These are phyloP conservation scores for Aureobasidium subglaciale DNA, from an alignment of 2,329 filamentous ascomycete species.

Conservation along the genomic window DNA sequence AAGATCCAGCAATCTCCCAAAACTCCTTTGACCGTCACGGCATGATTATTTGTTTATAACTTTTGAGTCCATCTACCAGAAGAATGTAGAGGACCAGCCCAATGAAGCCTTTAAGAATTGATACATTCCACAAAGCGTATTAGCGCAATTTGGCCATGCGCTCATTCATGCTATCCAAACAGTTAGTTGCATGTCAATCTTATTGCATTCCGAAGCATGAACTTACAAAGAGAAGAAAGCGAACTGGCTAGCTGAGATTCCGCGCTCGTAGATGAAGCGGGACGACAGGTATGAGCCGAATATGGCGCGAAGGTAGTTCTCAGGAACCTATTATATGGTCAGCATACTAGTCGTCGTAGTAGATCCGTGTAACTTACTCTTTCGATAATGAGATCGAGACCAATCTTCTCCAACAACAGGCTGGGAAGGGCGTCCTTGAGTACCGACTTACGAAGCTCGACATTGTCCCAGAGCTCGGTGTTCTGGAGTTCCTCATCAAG, in stretches of 20 bases:
- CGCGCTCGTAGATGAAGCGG: conserved; percentile 93
- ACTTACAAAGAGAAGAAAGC: conserved; percentile 62
- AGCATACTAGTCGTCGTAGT: not conserved
- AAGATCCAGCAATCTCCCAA: not conserved
- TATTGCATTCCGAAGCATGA: not conserved
- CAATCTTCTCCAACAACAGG: conserved; percentile 80
- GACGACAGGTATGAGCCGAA: conserved; percentile 94
- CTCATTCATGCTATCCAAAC: conserved; percentile 36
- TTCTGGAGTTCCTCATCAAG: conserved; percentile 93
- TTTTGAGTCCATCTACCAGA: conserved; percentile 4
- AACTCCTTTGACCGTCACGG: conserved; percentile 5
- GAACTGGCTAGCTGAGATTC: conserved; percentile 88
- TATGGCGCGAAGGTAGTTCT: conserved; percentile 86
- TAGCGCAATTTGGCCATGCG: conserved; percentile 34
- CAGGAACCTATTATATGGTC: conserved; percentile 56
- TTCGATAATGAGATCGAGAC: conserved; percentile 76
- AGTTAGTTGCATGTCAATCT: not conserved
- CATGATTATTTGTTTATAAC: conserved; percentile 14
- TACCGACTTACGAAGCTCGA: conserved; percentile 68
- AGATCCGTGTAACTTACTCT: conserved; percentile 48
- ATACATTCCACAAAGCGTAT: conserved; percentile 1
- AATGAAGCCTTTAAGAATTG: not conserved
- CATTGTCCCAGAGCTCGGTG: conserved; percentile 83
- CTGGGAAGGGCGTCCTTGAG: conserved; percentile 79
- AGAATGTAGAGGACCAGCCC: conserved; percentile 2